Conservation (phyloP, 2,329 filamentous ascomycete species). For the Penicillium capsulatum region DNA sequence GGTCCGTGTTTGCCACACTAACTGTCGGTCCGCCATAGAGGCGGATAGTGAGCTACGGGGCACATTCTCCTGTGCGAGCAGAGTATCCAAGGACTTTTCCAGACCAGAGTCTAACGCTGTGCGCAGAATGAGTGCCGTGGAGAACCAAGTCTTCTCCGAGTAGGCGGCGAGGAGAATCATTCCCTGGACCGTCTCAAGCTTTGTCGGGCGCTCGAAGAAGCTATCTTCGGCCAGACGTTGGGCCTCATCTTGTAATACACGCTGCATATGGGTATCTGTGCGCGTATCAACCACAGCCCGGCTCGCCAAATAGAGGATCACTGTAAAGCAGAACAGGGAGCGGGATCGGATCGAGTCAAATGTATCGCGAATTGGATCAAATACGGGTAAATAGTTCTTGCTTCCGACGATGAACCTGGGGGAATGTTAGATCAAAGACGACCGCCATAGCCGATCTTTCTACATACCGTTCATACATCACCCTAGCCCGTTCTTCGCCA, state of each 20-base stretch:
- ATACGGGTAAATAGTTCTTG: constrained; percentile 33
- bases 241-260: constrained; percentile 35
- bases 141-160: constrained; percentile 38
- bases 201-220: constrained; percentile 36
- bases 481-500: constrained; percentile 30
- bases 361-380: constrained; percentile 36
- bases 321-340: constrained; percentile 35
- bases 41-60: constrained; percentile 35
- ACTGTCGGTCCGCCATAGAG: constrained; percentile 31
- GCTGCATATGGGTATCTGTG: constrained; percentile 31
- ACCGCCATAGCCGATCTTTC: neutral
- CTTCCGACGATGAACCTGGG: constrained; percentile 31
- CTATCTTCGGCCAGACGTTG: constrained; percentile 36
- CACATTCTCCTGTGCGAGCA: constrained; percentile 28
- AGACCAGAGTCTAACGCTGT: constrained; percentile 34
- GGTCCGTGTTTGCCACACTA: constrained; percentile 35
- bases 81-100: constrained; percentile 33
- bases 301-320: constrained; percentile 35
- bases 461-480: constrained; percentile 34
- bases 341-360: constrained; percentile 36
- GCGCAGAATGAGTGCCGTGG: constrained; percentile 34
- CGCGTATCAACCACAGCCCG: constrained; percentile 32
- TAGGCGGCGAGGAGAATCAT: constrained; percentile 37
- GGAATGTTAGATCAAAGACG: neutral
- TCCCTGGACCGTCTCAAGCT: constrained; percentile 35